These are phyloP conservation scores for Euphorbia pulcherrima DNA, from an alignment of 345 rosid species.

Conservation along the genomic window DNA sequence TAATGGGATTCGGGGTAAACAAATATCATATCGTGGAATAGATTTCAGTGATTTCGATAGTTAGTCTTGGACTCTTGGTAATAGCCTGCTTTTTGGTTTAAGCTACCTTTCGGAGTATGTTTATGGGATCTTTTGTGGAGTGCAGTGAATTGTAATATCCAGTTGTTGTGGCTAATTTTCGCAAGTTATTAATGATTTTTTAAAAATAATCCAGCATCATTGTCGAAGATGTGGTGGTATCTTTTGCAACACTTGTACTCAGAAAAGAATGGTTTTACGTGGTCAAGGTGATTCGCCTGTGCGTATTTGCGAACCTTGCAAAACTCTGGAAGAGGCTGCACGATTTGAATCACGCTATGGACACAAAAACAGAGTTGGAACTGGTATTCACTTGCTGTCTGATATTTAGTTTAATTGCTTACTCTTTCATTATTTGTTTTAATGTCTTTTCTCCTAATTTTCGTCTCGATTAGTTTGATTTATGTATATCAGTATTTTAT, in stretches of 20 bases:
- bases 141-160: too few species aligned
- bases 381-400: conserved; percentile 38
- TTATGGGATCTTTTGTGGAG: background rate
- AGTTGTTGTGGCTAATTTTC: background rate
- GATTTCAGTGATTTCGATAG: background rate
- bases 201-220: conserved; percentile 61
- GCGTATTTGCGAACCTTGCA: conserved; percentile 90
- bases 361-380: conserved; percentile 45
- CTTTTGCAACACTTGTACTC: conserved; percentile 74
- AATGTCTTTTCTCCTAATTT: background rate
- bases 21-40: background rate
- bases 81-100: background rate
- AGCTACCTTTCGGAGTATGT: background rate
- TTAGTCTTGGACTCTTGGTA: too few species aligned
- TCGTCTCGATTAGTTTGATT: background rate
- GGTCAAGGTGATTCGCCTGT: conserved; percentile 94
- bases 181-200: conserved; percentile 6
- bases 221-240: conserved; percentile 95
- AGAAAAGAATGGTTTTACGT: conserved; percentile 69
- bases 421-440: background rate
- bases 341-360: conserved; percentile 83
- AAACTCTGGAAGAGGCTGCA: conserved; percentile 81
- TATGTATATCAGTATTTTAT: background rate
- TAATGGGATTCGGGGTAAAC: background rate
- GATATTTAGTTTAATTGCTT: background rate